Evolutionary conservation across 805 yeast genomes (phyloP).

Genomic region (Candida arabinofermentans): DNA sequence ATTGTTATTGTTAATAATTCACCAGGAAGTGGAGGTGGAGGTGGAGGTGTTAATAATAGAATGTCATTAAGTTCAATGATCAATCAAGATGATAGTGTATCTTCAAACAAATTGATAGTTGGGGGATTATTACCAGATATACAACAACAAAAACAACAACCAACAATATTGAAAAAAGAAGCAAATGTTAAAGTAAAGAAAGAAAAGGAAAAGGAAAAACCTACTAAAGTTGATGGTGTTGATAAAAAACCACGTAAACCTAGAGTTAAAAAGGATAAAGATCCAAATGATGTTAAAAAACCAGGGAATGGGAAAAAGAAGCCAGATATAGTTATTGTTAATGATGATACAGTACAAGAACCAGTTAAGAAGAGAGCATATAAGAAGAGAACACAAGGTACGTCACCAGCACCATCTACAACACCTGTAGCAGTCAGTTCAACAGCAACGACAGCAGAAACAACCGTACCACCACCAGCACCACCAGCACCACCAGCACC

Average conservation of each 20-base stretch:
- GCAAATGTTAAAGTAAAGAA: not conserved
- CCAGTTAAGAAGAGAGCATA: slow-evolving; percentile 2
- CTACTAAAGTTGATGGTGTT: slow-evolving; percentile 3
- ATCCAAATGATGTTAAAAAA: slow-evolving; percentile 1
- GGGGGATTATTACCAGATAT: slow-evolving; percentile 12
- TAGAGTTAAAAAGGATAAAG: not conserved
- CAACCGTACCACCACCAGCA: not conserved
- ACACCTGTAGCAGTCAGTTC: not conserved
- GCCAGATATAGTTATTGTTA: not conserved
- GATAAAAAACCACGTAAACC: slow-evolving; percentile 3
- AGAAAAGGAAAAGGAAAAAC: not conserved
- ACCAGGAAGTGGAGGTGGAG: no score
- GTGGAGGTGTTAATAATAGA: no score
- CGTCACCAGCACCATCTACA: not conserved
- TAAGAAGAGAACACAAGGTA: not conserved
- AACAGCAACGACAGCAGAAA: not conserved
- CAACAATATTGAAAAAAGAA: not conserved
- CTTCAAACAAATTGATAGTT: slow-evolving; percentile 8
- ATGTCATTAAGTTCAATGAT: slow-evolving; percentile 27
- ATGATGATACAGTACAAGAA: not conserved
- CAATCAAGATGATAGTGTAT: slow-evolving; percentile 15
- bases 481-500: not conserved
- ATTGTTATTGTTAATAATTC: no score
- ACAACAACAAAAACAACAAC: not conserved
- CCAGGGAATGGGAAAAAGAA: not conserved